Evolutionary conservation across 768 basidiomycete species (phyloP).

Genomic region (Inosperma sp.): DNA sequence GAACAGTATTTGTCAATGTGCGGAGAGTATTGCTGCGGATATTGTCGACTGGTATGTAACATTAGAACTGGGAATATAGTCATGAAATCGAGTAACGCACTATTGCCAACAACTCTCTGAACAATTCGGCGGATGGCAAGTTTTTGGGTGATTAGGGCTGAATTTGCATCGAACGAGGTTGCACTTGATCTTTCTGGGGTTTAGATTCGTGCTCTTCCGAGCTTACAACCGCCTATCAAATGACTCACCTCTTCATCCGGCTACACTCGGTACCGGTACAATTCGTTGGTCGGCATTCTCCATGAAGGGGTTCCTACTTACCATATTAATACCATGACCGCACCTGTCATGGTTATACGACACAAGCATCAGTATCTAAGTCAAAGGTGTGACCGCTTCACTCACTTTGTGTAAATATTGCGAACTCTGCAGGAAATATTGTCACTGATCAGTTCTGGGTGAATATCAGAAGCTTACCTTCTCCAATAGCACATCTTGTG

Average conservation of each 20-base stretch:
- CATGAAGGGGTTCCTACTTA: conserved; percentile 25
- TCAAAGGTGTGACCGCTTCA: conserved; percentile 6
- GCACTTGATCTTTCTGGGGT: conserved; percentile 51
- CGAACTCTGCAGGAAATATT: conserved; percentile 39
- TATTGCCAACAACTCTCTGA: conserved; percentile 65
- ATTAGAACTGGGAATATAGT: too few relatives aligned
- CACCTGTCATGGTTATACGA: conserved; percentile 42
- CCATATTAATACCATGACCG: conserved; percentile 49
- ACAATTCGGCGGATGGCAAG: conserved; percentile 50
- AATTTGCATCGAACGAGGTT: conserved; percentile 58
- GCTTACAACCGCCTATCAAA: neutral
- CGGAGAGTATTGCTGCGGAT: conserved; percentile 64
- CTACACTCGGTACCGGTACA: conserved; percentile 26
- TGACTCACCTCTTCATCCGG: conserved; percentile 53
- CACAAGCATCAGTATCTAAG: neutral
- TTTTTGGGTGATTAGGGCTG: conserved; percentile 49
- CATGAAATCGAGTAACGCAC: conserved; percentile 47
- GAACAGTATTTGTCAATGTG: conserved; percentile 60
- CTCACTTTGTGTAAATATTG: conserved; percentile 51
- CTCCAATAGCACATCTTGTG: conserved; percentile 57
- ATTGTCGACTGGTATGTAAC: conserved; percentile 44
- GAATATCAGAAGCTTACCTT: conserved; percentile 39
- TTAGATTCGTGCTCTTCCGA: conserved; percentile 12
- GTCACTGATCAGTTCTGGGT: conserved; percentile 18
- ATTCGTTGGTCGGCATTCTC: conserved; percentile 1